These are phyloP conservation scores for Trichoderma semiorbis DNA, from an alignment of 2,329 filamentous ascomycete genomes.

Conservation along the genomic window DNA sequence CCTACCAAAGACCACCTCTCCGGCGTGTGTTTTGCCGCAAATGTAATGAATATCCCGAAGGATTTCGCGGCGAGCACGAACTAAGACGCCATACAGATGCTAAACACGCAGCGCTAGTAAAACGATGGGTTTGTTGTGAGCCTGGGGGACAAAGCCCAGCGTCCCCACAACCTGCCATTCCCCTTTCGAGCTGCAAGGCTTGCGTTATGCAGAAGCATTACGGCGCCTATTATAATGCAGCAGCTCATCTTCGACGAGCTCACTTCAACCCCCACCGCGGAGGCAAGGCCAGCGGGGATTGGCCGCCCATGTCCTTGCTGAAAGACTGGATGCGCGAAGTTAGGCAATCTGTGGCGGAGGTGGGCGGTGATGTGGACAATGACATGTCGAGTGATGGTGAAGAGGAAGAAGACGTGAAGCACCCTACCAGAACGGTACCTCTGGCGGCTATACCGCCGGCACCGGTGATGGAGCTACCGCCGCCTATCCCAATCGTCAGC, in stretches of 20 bases:
- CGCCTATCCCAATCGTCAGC: neutral
- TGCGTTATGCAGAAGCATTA: slow-evolving; percentile 56
- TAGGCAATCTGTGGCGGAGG: slow-evolving; percentile 47
- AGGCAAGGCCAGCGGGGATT: slow-evolving; percentile 56
- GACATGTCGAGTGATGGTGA: slow-evolving; percentile 49
- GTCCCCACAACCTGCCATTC: slow-evolving; percentile 47
- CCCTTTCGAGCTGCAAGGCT: slow-evolving; percentile 54
- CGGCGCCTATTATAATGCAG: slow-evolving; percentile 58
- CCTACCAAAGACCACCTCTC: slow-evolving; percentile 55
- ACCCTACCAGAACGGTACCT: slow-evolving; percentile 3
- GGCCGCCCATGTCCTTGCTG: slow-evolving; percentile 55
- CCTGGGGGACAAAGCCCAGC: slow-evolving; percentile 37
- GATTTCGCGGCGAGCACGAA: slow-evolving; percentile 89
- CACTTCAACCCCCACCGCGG: slow-evolving; percentile 56
- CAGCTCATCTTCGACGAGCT: slow-evolving; percentile 54
- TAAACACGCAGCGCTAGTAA: slow-evolving; percentile 53
- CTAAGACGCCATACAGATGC: slow-evolving; percentile 64
- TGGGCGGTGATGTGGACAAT: slow-evolving; percentile 29
- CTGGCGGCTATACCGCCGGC: neutral
- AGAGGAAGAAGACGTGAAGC: slow-evolving; percentile 41
- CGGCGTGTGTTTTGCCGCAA: slow-evolving; percentile 72
- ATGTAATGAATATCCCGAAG: slow-evolving; percentile 78
- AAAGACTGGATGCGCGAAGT: slow-evolving; percentile 62
- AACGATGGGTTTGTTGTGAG: slow-evolving; percentile 55
- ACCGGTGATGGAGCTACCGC: slow-evolving; percentile 5